A percentile compares a stretch with the other conserved stretches of the same genome.
Evolutionary conservation across 345 rosid genomes (phyloP).

Genomic region (Pistacia atlantica): DNA sequence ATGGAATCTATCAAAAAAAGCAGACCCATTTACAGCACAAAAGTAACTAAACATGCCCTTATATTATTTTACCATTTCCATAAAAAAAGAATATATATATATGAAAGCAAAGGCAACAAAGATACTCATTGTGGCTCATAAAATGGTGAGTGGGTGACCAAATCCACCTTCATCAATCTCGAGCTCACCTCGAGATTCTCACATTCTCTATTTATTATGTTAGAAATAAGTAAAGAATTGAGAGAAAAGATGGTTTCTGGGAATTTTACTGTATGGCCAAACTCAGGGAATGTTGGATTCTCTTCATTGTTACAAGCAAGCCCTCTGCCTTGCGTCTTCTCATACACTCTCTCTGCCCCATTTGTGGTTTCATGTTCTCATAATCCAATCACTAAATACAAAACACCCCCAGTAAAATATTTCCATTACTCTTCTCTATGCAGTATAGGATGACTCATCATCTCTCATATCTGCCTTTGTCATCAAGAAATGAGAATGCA

Average conservation of each 20-base stretch:
- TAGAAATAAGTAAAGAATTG: background rate
- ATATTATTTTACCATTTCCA: constrained; percentile 1
- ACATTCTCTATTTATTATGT: constrained; percentile 43
- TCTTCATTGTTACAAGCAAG: constrained; percentile 27
- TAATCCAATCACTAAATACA: background rate
- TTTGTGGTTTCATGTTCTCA: background rate
- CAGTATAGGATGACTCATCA: background rate
- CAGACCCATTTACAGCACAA: constrained; percentile 33
- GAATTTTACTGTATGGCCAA: constrained; percentile 44
- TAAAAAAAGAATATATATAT: background rate
- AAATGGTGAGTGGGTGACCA: constrained; percentile 34
- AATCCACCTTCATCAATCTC: constrained; percentile 39
- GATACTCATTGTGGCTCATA: constrained; percentile 6
- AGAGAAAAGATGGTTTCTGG: constrained; percentile 11
- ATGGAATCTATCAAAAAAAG: constrained; percentile 30
- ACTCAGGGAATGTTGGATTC: constrained; percentile 47
- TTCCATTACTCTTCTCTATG: constrained; percentile 21
- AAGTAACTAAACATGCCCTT: constrained; percentile 16
- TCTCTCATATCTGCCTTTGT: background rate
- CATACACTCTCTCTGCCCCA: background rate
- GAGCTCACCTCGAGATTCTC: constrained; percentile 48
- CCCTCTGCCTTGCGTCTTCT: background rate
- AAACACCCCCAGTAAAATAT: background rate
- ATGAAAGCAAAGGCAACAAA: constrained; percentile 5
- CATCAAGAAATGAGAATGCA: background rate